Evolutionary conservation across 2,329 filamentous ascomycete genomes (phyloP).

Genomic region (Colletotrichum cuscutae): DNA sequence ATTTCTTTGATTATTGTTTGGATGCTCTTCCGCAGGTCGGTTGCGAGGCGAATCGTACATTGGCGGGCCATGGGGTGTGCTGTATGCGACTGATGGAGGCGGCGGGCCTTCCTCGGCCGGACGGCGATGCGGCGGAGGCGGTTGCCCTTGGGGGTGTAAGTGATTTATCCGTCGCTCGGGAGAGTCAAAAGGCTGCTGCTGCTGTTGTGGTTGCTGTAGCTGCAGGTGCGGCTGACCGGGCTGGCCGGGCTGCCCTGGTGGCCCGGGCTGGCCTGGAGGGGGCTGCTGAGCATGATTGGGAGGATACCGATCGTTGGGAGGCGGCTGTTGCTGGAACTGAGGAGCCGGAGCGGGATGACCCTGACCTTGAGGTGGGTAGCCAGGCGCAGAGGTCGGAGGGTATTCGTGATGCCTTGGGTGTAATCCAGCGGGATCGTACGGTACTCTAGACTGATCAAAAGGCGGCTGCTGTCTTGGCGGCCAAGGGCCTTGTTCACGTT

Average conservation of each 20-base stretch:
- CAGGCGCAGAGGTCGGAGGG: slow-evolving; percentile 52
- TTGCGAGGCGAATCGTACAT: slow-evolving; percentile 55
- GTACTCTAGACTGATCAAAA: slow-evolving; percentile 54
- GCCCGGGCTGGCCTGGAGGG: slow-evolving; percentile 41
- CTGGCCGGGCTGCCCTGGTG: slow-evolving; percentile 35
- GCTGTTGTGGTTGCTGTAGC: slow-evolving; percentile 37
- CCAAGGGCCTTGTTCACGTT: slow-evolving; percentile 46
- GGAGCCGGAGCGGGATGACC: slow-evolving; percentile 44
- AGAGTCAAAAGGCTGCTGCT: slow-evolving; percentile 44
- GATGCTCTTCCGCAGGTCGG: slow-evolving; percentile 61
- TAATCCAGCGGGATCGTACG: slow-evolving; percentile 54
- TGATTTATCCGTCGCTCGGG: slow-evolving; percentile 41
- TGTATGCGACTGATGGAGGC: slow-evolving; percentile 62
- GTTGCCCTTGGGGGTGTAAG: slow-evolving; percentile 44
- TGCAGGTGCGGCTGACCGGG: background rate
- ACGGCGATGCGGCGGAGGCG: slow-evolving; percentile 51
- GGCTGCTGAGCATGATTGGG: slow-evolving; percentile 46
- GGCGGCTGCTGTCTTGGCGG: slow-evolving; percentile 45
- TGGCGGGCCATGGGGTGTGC: slow-evolving; percentile 51
- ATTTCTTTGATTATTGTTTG: slow-evolving; percentile 68
- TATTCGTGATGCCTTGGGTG: slow-evolving; percentile 60
- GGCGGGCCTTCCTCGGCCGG: slow-evolving; percentile 59
- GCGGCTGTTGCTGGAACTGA: slow-evolving; percentile 40
- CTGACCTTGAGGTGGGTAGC: slow-evolving; percentile 43
- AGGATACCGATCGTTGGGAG: slow-evolving; percentile 52